A percentile compares a stretch with the other conserved stretches of the same genome.
phyloP scores from a whole-genome alignment of 2,329 filamentous ascomycete species.

The Tothia fuscella region DNA sequence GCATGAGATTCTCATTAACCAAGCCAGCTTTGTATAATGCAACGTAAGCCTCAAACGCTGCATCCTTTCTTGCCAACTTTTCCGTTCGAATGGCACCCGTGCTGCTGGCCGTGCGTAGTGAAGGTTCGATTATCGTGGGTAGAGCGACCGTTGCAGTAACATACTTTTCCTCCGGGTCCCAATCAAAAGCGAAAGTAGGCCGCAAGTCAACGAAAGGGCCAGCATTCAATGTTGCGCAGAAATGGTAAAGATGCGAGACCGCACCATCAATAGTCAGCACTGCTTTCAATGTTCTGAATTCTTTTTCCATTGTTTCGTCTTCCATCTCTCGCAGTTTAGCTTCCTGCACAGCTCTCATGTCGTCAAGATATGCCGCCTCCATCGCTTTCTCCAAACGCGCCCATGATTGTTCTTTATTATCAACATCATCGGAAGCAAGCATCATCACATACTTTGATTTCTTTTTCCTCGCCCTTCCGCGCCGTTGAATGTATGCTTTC shows the following conservation, averaged over 20 bases:
- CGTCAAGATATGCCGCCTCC: constrained; percentile 55
- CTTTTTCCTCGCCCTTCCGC: constrained; percentile 48
- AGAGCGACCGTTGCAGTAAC: constrained; percentile 54
- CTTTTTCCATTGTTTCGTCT: constrained; percentile 19
- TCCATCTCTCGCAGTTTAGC: constrained; percentile 34
- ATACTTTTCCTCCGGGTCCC: constrained; percentile 21
- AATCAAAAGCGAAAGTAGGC: constrained; percentile 54
- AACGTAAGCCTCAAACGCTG: constrained; percentile 68
- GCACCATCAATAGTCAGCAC: constrained; percentile 48
- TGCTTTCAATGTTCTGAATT: constrained; percentile 1
- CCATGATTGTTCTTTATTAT: constrained; percentile 42
- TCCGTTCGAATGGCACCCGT: constrained; percentile 54
- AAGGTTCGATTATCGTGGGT: constrained; percentile 55
- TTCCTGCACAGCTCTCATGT: constrained; percentile 40
- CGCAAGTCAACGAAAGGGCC: constrained; percentile 49
- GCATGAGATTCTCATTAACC: constrained; percentile 67
- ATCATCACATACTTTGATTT: constrained; percentile 45
- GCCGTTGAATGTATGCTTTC: constrained; percentile 53
- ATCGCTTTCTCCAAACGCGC: constrained; percentile 58
- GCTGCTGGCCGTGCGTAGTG: constrained; percentile 44
- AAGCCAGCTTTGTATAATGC: constrained; percentile 57
- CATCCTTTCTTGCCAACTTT: constrained; percentile 64
- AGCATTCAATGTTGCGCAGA: constrained; percentile 53
- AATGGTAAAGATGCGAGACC: constrained; percentile 66
- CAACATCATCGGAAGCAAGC: constrained; percentile 26